Conservation (phyloP, 805 yeast species). For the Tetrapisispora namnaoensis region DNA sequence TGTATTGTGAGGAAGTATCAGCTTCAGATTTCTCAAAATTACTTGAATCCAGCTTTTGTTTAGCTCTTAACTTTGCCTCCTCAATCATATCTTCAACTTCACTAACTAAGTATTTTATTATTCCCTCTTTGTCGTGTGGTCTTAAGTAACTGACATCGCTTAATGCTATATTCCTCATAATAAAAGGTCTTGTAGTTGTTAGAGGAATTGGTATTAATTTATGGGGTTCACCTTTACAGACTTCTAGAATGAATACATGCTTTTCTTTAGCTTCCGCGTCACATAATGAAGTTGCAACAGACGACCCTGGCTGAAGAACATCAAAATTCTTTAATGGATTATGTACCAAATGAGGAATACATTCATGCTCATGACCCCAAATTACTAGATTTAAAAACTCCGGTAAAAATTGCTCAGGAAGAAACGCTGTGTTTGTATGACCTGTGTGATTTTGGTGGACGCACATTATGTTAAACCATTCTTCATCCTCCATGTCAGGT, state of each 20-base stretch:
- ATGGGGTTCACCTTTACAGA: conserved; percentile 52
- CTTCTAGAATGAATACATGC: conserved; percentile 58
- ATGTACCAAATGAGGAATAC: conserved; percentile 57
- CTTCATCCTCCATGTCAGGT: conserved; percentile 47
- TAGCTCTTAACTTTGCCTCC: conserved; percentile 46
- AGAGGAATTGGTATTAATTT: conserved; percentile 34
- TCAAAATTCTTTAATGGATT: conserved; percentile 53
- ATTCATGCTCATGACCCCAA: conserved; percentile 99
- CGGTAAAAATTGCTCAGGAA: conserved; percentile 82
- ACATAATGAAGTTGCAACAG: conserved; percentile 82
- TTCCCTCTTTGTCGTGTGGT: conserved; percentile 54
- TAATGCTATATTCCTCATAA: conserved; percentile 56
- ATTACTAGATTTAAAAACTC: conserved; percentile 69
- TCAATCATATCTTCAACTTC: conserved; percentile 61
- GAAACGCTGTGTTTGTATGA: conserved; percentile 67
- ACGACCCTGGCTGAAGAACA: conserved; percentile 86
- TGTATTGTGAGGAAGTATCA: conserved; percentile 31
- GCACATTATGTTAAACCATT: conserved; percentile 78
- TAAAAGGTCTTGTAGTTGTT: conserved; percentile 72
- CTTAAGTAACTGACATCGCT: conserved; percentile 42
- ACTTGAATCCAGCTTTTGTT: conserved; percentile 15
- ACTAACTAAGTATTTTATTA: conserved; percentile 46
- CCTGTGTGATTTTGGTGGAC: conserved; percentile 88
- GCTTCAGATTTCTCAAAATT: conserved; percentile 3
- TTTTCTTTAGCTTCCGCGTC: conserved; percentile 77